phyloP scores from a whole-genome alignment of 441 rosid species.

The Manihot esculenta region DNA sequence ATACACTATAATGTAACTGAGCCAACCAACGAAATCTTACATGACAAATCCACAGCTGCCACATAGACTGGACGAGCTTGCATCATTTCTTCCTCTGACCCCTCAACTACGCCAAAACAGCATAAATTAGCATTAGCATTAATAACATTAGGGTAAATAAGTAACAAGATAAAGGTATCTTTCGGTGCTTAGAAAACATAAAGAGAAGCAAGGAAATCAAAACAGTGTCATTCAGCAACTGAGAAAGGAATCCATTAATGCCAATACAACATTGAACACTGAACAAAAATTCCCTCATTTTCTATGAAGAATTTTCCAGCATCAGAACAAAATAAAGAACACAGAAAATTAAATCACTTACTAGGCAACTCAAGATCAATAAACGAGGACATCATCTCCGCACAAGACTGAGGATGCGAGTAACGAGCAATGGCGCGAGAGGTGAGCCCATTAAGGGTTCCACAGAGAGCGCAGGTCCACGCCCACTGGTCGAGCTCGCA shows the following conservation, averaged over 20 bases:
- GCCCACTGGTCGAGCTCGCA: slow-evolving; percentile 98
- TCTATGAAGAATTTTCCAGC: too few relatives aligned
- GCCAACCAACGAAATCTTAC: slow-evolving; percentile 44
- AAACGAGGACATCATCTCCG: slow-evolving; percentile 91
- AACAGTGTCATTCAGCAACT: background rate
- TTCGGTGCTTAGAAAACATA: background rate
- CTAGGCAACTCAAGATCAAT: slow-evolving; percentile 88
- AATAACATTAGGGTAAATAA: background rate
- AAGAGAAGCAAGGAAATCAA: background rate
- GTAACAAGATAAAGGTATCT: background rate
- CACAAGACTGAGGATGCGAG: slow-evolving; percentile 72
- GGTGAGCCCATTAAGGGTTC: slow-evolving; percentile 83
- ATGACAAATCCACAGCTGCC: slow-evolving; percentile 88
- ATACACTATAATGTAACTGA: background rate
- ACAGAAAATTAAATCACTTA: slow-evolving; percentile 26
- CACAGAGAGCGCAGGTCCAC: slow-evolving; percentile 90
- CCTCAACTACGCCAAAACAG: slow-evolving; percentile 51
- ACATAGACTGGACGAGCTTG: slow-evolving; percentile 90
- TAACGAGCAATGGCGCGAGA: slow-evolving; percentile 74
- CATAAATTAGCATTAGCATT: background rate
- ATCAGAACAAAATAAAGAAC: background rate
- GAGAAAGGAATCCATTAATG: background rate
- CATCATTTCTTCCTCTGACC: slow-evolving; percentile 69
- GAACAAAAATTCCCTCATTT: background rate
- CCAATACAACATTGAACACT: background rate